Evolutionary conservation across 306 rosid genomes (phyloP).

Genomic region (Lathyrus sativus): DNA sequence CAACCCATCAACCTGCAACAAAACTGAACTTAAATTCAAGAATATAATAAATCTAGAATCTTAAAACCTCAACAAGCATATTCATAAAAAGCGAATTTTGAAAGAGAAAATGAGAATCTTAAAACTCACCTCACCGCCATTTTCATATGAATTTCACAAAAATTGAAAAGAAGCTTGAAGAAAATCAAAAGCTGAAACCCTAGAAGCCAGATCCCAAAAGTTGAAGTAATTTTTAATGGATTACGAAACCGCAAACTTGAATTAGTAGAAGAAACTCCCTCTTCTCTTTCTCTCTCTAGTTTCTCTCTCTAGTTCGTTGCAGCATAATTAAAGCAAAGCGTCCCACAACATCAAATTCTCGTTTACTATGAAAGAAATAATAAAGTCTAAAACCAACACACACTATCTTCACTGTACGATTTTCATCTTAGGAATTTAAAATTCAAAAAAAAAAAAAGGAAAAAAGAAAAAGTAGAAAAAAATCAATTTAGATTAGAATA

Average conservation of each 20-base stretch:
- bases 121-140: too few relatives aligned
- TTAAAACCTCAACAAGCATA: constrained; percentile 36
- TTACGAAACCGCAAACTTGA: too few relatives aligned
- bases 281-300: background rate
- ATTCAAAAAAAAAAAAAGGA: constrained; percentile 1
- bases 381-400: constrained; percentile 46
- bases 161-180: constrained; percentile 35
- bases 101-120: background rate
- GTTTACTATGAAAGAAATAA: constrained; percentile 30
- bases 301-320: constrained; percentile 31
- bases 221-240: too few relatives aligned
- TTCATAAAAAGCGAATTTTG: constrained; percentile 5
- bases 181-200: constrained; percentile 60
- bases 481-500: background rate
- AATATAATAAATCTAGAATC: constrained; percentile 33
- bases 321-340: constrained; percentile 46
- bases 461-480: background rate
- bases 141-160: constrained; percentile 26
- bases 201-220: constrained; percentile 76
- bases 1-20: constrained; percentile 43
- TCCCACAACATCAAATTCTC: constrained; percentile 44
- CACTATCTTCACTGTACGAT: constrained; percentile 32
- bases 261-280: background rate
- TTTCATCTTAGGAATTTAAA: constrained; percentile 11
- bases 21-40: constrained; percentile 17